Base-by-base conservation (phyloP, 116 monocot species). In the Cymodocea nodosa region DNA sequence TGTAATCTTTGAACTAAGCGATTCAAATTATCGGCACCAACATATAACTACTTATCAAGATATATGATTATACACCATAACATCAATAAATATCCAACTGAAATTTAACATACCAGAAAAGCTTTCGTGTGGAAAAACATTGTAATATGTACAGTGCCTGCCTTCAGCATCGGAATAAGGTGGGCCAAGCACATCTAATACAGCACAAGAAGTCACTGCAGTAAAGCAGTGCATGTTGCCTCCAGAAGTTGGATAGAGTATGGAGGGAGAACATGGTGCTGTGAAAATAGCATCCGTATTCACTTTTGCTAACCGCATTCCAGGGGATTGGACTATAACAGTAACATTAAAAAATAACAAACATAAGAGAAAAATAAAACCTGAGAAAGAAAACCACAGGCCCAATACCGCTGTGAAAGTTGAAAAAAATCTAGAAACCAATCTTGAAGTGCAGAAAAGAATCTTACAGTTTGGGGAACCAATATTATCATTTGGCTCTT, bases 151-250 rank as follows among this genome's bases (percentile, higher is more conserved):
- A 63, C 90, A 90, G 54, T 83, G 78, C 67, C 95, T 80, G 50
- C 79, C 87, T 6, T 83, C 90, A 18, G 73, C 6, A 17, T 76
- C 78, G 10, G 80, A 79, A 52, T 95, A 95, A 52, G 95, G 95
- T 44, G 95, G 95, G 15, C 90, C 87, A 4, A 95, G 87, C 50
- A 95, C 90, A 80, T 95, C 95, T 23, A 95, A 68, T n/a, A 95
- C 85, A 0, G 83, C 90, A 70, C 87, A 87, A 4, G 85, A 52
- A 19, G 90, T 90, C 23, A 56, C 48, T 10, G 95, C 90, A 12
- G 83, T 90, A 58, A 95, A 95, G 58, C 87, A 77, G 56, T 95
- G 95, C 77, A 95, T 83, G 68, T 95, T 95, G 15, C 95, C 95
- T 44, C 87, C 90, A 37, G 67, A 75, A 12, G 76, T 73, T 22